Base-by-base conservation (phyloP, 2,329 filamentous ascomycete species). In the Diaporthe sp. region DNA sequence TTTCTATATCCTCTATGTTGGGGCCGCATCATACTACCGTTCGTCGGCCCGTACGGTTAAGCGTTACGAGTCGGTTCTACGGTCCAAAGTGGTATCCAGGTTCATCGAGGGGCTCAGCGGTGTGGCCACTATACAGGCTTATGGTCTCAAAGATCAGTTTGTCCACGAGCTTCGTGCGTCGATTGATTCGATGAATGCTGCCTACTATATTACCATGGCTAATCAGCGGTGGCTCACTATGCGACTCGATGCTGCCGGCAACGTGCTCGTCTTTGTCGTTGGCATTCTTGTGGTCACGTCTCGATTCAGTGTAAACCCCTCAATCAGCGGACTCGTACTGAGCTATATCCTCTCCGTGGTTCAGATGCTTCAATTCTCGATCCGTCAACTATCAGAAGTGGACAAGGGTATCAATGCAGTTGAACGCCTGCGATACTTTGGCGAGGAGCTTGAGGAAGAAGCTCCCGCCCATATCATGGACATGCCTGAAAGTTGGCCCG, bases 401-500 rank as follows among this genome's bases (percentile, higher is more conserved):
- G 96, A 98, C 84, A 98, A 98, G 84, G 95, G 96, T 81, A 98
- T 98, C 96, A 98, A 98, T 83, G 93, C 96, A 0, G 97, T 97
- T 0, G 96, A 98, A 85, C 93, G 96, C 68, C 88, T 98, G 44
- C 92, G 95, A 82, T 95, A 98, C 86, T 98, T 98, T 82, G 96
- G 95, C 73, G 94, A 91, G 0, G 85, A 94, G 79, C 90, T 99
- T 4, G 95, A 98, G 77, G 94, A 98, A 82, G 97, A 98, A 83
- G 95, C 96, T 0, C 95, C 96, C 0, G 88, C 96, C 1, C 94
- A 96, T 79, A 93, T 94, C 55, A 83, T 92, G 65, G 91, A 95
- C 4, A 91, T 98, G 4, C 90, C 92, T 25, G 86, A 90, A 1
- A 89, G 89, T 25, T 99, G 97, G 97, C 97, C 97, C 0, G 93